Evolutionary conservation across 768 basidiomycete genomes (phyloP), one percentile per base, ranked within the genome.

Genomic region (Collybia sordida): DNA sequence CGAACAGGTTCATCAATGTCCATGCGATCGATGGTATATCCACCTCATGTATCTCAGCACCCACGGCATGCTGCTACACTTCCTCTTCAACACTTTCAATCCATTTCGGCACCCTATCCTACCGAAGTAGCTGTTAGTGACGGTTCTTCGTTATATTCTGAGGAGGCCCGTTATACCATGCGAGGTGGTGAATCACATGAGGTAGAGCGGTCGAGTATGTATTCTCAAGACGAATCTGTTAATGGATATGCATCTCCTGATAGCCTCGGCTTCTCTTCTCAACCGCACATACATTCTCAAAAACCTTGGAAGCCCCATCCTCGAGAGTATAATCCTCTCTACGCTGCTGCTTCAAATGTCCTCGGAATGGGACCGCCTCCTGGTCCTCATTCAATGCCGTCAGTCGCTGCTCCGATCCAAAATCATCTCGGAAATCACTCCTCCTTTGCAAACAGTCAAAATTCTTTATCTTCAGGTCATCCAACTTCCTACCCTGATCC

Each of bases 311-410:
- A 60, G 38, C 59, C 71, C 8, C 67, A 54, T 43, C 62, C 65
- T 14, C 66, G 65, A 25, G 76, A 78, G 46, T 83, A 80, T 56
- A 81, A 84, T 61, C 71, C 77, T 31, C 66, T 90, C 11, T 86
- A 89, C 63, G 78, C 80, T 8, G 90, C 89, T 12, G 90, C 90
- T 7, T 89, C 90, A 7, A 82, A 87, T 63, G 86, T 91, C 7
- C 75, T 93, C 14, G 90, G 90, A 14, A 84, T 89, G 81, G 83
- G 79, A 0, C 86, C 81, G 17, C 86, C 86, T 39, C 80, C 78
- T 12, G 71, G 69, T 18, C 60, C 63, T 49, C 65, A 54, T 24
- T 31, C 55, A 25, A 39, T 60, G 46, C 47, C 61, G 35, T 40
- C 62, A 28, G 52, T 58, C 27, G 54, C 57, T 58, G 55, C 56